Evolutionary conservation across 1,139 yeast species (phyloP).

Genomic region (Kodamaea plutei): DNA sequence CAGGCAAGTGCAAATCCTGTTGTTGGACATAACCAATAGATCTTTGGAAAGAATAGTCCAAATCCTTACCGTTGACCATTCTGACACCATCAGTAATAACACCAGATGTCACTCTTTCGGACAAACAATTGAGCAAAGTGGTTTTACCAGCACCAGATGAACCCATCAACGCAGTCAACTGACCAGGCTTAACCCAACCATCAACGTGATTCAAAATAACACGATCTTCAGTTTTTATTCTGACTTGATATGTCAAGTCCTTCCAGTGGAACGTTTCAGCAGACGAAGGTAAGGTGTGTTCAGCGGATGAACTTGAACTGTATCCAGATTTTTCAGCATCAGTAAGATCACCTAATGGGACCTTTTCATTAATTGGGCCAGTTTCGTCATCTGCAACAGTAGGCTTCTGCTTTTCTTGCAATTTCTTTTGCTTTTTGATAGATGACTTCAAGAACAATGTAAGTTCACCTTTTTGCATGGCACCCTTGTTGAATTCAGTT

Average conservation of each 20-base stretch:
- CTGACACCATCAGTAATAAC: constrained; percentile 66
- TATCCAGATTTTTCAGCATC: constrained; percentile 13
- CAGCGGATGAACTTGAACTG: constrained; percentile 1
- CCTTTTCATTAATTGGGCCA: constrained; percentile 14
- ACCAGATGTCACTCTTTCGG: constrained; percentile 77
- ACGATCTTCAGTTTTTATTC: constrained; percentile 61
- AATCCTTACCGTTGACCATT: constrained; percentile 66
- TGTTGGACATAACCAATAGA: constrained; percentile 83
- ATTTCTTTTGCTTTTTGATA: constrained; percentile 24
- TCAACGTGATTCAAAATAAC: constrained; percentile 65
- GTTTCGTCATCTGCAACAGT: constrained; percentile 12
- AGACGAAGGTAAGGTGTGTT: constrained; percentile 9
- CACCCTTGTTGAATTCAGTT: constrained; percentile 67
- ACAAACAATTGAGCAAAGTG: constrained; percentile 66
- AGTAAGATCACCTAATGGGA: constrained; percentile 12
- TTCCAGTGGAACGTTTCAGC: constrained; percentile 72
- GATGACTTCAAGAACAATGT: constrained; percentile 52
- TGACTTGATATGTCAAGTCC: constrained; percentile 69
- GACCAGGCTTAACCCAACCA: constrained; percentile 51
- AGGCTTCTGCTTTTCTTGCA: constrained; percentile 22
- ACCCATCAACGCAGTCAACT: constrained; percentile 51
- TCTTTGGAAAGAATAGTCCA: constrained; percentile 74
- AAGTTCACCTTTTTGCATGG: constrained; percentile 78
- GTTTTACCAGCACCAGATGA: constrained; percentile 90
- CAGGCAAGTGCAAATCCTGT: constrained; percentile 69